Evolutionary conservation across 257 asterid genomes (phyloP).

Genomic region (Parsonsia alboflavescens): DNA sequence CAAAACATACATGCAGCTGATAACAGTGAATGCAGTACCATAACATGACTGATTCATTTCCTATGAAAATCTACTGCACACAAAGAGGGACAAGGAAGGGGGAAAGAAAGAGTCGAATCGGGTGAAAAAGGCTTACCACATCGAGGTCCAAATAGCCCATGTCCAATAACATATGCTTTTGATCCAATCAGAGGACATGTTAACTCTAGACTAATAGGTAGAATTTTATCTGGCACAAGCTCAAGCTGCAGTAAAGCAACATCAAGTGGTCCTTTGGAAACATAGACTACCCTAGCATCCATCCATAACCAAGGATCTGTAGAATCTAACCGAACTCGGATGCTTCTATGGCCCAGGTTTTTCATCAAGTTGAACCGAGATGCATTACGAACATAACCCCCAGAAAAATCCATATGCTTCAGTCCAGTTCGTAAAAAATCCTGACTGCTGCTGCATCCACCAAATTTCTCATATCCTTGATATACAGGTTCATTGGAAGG

Average conservation of each 20-base stretch:
- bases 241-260: constrained; percentile 85
- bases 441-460: constrained; percentile 19
- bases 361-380: constrained; percentile 29
- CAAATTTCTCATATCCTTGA: constrained; percentile 23
- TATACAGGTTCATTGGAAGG: constrained; percentile 25
- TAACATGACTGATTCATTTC: not conserved
- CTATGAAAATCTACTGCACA: not conserved
- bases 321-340: constrained; percentile 75
- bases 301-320: constrained; percentile 93
- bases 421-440: constrained; percentile 25
- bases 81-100: not conserved
- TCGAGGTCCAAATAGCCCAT: constrained; percentile 97
- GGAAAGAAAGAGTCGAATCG: not conserved
- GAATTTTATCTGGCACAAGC: constrained; percentile 58
- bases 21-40: not conserved
- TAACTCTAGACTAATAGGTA: constrained; percentile 59
- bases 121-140: constrained; percentile 47
- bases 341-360: constrained; percentile 35
- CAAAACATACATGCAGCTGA: constrained; percentile 2
- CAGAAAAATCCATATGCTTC: constrained; percentile 27
- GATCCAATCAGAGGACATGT: constrained; percentile 77
- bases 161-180: constrained; percentile 81
- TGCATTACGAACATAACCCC: constrained; percentile 25
- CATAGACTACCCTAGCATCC: constrained; percentile 67
- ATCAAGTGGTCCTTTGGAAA: constrained; percentile 92